Evolutionary conservation across 2,329 filamentous ascomycete species (phyloP).

Genomic region (Sordariomycetes sp.): DNA sequence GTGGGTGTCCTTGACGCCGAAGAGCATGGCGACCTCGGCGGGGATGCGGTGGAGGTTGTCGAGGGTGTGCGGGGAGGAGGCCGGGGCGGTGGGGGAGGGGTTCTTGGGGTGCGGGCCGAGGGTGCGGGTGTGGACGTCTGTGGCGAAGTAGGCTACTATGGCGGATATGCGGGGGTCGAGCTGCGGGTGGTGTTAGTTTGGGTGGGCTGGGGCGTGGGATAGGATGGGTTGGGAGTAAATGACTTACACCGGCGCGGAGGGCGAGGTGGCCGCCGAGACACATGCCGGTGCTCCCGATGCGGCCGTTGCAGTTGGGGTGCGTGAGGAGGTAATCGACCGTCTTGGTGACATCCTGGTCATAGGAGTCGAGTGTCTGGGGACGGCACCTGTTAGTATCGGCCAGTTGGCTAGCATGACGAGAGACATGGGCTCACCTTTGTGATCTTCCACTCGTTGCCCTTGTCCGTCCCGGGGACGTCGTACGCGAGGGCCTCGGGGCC

Average conservation of each 20-base stretch:
- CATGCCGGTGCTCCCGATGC: conserved; percentile 76
- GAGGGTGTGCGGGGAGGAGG: conserved; percentile 36
- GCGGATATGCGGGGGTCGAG: conserved; percentile 69
- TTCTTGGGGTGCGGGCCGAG: conserved; percentile 52
- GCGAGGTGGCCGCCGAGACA: conserved; percentile 86
- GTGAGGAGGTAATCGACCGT: conserved; percentile 61
- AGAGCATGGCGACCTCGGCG: conserved; percentile 79
- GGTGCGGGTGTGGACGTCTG: conserved; percentile 73
- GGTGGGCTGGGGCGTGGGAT: no score
- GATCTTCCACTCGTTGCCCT: conserved; percentile 79
- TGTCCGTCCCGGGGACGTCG: conserved; percentile 77
- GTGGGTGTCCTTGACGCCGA: conserved; percentile 84
- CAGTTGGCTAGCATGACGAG: background rate
- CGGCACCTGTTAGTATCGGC: background rate
- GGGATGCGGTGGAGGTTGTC: conserved; percentile 57
- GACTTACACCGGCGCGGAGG: conserved; percentile 41
- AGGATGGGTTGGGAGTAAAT: background rate
- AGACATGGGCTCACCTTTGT: conserved; percentile 45
- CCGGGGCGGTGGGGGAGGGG: conserved; percentile 21
- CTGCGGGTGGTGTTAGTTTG: conserved; percentile 13
- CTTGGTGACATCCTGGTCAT: conserved; percentile 67
- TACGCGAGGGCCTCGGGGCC: conserved; percentile 76
- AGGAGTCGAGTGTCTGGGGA: conserved; percentile 63
- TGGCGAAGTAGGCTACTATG: conserved; percentile 82
- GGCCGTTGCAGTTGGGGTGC: conserved; percentile 69